Conservation (phyloP, 805 yeast genomes). For the Brettanomyces custersianus region DNA sequence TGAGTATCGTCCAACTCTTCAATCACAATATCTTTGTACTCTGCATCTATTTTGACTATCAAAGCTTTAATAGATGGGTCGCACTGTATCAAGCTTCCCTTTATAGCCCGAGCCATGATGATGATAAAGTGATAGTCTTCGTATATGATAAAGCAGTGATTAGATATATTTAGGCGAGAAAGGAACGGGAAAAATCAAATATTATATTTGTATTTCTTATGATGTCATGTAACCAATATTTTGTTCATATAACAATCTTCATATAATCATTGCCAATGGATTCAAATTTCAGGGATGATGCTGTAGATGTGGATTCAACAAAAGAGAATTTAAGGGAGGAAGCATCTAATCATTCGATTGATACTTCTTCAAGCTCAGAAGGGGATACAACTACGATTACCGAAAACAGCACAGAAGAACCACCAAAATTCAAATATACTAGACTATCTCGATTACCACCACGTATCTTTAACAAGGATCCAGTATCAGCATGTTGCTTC, state of each 20-base stretch:
- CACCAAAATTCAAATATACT: conserved; percentile 69
- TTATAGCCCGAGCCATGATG: conserved; percentile 44
- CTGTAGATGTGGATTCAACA: too few species aligned
- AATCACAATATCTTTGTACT: conserved; percentile 56
- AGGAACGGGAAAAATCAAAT: not conserved
- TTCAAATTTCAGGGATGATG: too few species aligned
- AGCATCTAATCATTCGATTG: conserved; percentile 35
- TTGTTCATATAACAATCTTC: conserved; percentile 12
- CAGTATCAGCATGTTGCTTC: conserved; percentile 63
- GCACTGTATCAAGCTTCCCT: conserved; percentile 44
- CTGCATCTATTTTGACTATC: conserved; percentile 72
- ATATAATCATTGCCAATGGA: too few species aligned
- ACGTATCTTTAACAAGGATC: conserved; percentile 64
- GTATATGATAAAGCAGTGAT: not conserved
- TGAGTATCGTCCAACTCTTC: conserved; percentile 91
- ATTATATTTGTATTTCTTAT: too few species aligned
- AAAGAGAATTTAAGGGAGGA: too few species aligned
- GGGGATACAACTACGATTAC: too few species aligned
- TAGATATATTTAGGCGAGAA: not conserved
- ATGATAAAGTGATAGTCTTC: too few species aligned
- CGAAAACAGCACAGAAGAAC: too few species aligned
- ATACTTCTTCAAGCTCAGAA: too few species aligned
- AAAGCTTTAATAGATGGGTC: conserved; percentile 92
- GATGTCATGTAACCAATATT: too few species aligned
- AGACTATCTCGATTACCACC: conserved; percentile 61